Percentiles rank a stretch among this genome's conserved stretches.
phyloP scores from a whole-genome alignment of 148 eudicot genomes.

The Polygonum maritimum region DNA sequence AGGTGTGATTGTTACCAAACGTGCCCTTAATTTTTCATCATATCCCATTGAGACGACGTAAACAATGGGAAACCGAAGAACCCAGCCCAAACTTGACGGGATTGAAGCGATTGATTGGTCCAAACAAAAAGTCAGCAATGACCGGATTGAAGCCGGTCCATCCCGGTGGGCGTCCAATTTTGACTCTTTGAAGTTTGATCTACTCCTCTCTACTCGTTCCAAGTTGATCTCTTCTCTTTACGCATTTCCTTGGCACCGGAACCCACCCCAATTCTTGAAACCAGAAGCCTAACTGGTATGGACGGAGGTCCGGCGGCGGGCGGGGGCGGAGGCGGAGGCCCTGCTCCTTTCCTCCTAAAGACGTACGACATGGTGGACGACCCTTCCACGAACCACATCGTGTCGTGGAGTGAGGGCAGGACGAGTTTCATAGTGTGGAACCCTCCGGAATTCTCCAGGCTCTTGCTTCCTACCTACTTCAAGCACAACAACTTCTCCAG shows the following conservation, averaged over 20 bases:
- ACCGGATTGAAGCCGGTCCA: not conserved
- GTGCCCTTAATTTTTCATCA: too few species aligned
- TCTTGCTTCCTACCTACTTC: slow-evolving; percentile 68
- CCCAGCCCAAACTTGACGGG: too few species aligned
- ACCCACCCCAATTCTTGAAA: not conserved
- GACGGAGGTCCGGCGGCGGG: slow-evolving; percentile 34
- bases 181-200: slow-evolving; percentile 1
- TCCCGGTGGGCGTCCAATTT: not conserved
- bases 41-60: too few species aligned
- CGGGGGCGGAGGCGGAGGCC: slow-evolving; percentile 54
- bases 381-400: slow-evolving; percentile 54
- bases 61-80: too few species aligned
- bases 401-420: slow-evolving; percentile 49
- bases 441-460: slow-evolving; percentile 71
- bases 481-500: slow-evolving; percentile 89
- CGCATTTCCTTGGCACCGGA: not conserved
- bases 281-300: slow-evolving; percentile 18
- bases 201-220: not conserved
- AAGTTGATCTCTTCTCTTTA: not conserved
- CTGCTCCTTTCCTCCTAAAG: slow-evolving; percentile 81
- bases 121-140: too few species aligned
- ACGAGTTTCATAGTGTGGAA: slow-evolving; percentile 81
- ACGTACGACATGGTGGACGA: slow-evolving; percentile 94
- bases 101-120: too few species aligned
- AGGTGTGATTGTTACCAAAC: too few species aligned